Percentiles rank a stretch among this genome's conserved stretches.
Conservation (phyloP, 1,284 basidiomycete genomes). For the Heterobasidion annosum region DNA sequence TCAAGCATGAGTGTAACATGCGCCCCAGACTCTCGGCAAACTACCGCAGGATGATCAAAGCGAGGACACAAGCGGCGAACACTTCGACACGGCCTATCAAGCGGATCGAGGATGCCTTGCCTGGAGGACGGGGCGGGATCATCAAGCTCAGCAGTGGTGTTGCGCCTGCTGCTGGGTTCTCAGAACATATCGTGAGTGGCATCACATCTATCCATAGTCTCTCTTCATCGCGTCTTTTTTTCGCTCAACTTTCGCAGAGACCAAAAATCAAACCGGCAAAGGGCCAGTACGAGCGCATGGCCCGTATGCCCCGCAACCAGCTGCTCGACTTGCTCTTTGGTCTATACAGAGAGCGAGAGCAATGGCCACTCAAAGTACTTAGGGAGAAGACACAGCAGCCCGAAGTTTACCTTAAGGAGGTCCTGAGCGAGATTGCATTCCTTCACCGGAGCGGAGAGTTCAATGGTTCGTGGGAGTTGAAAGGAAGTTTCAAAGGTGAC, state of each 20-base stretch:
- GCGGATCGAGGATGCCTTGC: constrained; percentile 49
- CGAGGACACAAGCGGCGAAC: constrained; percentile 51
- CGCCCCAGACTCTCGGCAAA: constrained; percentile 53
- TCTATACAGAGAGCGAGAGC: constrained; percentile 71
- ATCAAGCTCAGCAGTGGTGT: constrained; percentile 45
- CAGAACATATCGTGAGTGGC: constrained; percentile 51
- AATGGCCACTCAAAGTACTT: constrained; percentile 79
- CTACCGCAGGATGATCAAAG: constrained; percentile 58
- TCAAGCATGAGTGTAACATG: constrained; percentile 68
- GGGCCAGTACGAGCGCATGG: constrained; percentile 78
- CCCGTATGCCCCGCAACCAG: constrained; percentile 84
- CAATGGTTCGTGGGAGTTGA: constrained; percentile 64
- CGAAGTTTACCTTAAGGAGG: constrained; percentile 85
- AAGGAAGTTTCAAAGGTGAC: constrained; percentile 53
- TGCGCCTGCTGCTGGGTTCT: constrained; percentile 30
- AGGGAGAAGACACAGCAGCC: constrained; percentile 85
- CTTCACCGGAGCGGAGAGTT: constrained; percentile 75
- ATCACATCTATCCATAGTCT: background rate
- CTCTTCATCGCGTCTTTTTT: constrained; percentile 1
- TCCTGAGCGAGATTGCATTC: constrained; percentile 74
- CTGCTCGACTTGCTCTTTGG: constrained; percentile 81
- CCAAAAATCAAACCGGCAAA: constrained; percentile 56
- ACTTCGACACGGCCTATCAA: constrained; percentile 50
- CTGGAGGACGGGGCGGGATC: constrained; percentile 56
- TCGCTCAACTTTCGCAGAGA: constrained; percentile 28